Evolutionary conservation across 371 early-diverging fungal genomes (phyloP).

Genomic region (Mucor piriformis): DNA sequence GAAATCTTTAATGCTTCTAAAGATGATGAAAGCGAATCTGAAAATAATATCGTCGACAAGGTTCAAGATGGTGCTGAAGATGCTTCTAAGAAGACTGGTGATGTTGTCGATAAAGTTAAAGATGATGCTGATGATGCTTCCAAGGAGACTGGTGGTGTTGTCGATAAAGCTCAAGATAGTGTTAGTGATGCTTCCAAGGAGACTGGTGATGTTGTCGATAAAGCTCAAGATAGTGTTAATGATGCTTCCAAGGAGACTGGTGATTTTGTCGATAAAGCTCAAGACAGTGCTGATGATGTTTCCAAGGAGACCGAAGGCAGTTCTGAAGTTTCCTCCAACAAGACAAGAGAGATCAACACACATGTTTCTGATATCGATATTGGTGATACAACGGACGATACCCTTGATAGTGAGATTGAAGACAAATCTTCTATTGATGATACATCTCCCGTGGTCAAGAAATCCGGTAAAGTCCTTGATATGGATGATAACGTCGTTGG

Average conservation of each 20-base stretch:
- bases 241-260: not conserved
- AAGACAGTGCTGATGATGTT: not conserved
- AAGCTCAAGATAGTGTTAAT: not conserved
- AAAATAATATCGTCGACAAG: not conserved
- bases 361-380: not conserved
- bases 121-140: not conserved
- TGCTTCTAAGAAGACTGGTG: not conserved
- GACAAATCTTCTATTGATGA: conserved; percentile 8
- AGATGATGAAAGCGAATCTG: not conserved
- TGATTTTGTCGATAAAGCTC: not conserved
- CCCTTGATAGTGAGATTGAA: conserved; percentile 3
- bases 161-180: not conserved
- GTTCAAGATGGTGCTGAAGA: conserved; percentile 2
- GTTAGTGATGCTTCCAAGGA: not conserved
- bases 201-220: not conserved
- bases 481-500: conserved; percentile 19
- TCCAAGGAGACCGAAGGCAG: not conserved
- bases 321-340: not conserved
- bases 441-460: conserved; percentile 15
- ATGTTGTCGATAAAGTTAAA: not conserved
- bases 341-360: not conserved
- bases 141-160: not conserved
- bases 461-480: conserved; percentile 24
- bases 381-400: not conserved
- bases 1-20: not conserved